phyloP scores from a whole-genome alignment of 495 filamentous ascomycete species.

The Aspergillus cristatus region DNA sequence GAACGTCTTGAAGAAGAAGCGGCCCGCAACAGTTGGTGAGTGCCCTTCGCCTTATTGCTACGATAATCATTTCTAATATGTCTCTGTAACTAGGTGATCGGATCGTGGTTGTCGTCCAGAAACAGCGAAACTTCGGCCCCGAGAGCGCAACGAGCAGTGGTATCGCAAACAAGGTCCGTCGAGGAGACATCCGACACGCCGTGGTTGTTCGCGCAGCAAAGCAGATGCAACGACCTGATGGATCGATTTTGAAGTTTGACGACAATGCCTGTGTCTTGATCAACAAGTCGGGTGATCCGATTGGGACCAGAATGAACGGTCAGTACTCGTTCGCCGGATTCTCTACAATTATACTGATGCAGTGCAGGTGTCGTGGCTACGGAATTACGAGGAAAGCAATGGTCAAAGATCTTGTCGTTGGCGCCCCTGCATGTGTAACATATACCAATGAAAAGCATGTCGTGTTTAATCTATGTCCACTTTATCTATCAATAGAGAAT shows the following conservation, averaged over 20 bases:
- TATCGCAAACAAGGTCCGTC: conserved; percentile 83
- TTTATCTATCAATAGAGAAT: conserved; percentile 31
- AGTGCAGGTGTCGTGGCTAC: conserved; percentile 68
- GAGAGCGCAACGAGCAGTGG: conserved; percentile 48
- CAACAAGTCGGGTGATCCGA: conserved; percentile 93
- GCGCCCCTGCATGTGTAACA: conserved; percentile 83
- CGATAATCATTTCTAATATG: background rate
- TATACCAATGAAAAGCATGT: conserved; percentile 27
- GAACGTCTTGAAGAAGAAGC: conserved; percentile 83
- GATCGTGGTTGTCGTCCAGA: conserved; percentile 96
- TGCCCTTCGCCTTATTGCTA: conserved; percentile 1
- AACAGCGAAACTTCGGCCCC: conserved; percentile 70
- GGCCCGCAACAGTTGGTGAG: conserved; percentile 82
- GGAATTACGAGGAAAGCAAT: conserved; percentile 79
- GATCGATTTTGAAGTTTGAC: conserved; percentile 83
- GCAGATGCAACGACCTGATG: conserved; percentile 76
- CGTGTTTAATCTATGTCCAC: conserved; percentile 21
- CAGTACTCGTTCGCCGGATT: conserved; percentile 10
- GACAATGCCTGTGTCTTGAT: conserved; percentile 98
- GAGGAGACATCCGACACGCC: conserved; percentile 93
- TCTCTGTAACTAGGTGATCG: conserved; percentile 60
- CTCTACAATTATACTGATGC: conserved; percentile 7
- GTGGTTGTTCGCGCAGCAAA: conserved; percentile 89
- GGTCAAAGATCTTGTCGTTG: conserved; percentile 96
- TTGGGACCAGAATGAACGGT: conserved; percentile 88